Base-by-base conservation (phyloP, 179 eudicot species). In the Amaranthus tricolor region DNA sequence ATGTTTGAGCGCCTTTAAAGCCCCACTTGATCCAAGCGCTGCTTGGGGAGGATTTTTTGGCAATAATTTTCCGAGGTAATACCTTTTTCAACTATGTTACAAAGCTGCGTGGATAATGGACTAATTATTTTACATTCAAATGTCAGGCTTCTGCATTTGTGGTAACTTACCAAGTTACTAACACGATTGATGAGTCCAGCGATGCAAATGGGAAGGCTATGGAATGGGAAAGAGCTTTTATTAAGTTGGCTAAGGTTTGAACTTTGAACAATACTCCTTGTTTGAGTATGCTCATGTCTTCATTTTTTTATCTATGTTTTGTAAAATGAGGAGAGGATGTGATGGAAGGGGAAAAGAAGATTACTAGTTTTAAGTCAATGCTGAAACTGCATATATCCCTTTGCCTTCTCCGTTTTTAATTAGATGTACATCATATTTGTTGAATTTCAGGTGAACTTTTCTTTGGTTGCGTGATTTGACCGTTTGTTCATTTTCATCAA, bases 171-270 rank as follows among this genome's bases (percentile, higher is more conserved):
- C 99, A 98, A 52, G 96, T 95, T 64, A 93, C 90, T 84, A 95
- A 91, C 71, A 89, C 77, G 72, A 51, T 88, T 66, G 93, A 93
- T 62, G 86, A 80, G 70, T 85, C 91, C 79, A 82, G 88, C 76
- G 91, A 88, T 69, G 91, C 81, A 57, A 84, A 82, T 63, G 83
- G 69, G 83, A 93, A 81, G 72, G 93, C 90, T 67, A 85, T 89
- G 57, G 93, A 89, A 19, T 95, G 99, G 99, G 99, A 95, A 74
- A 86, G 86, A 82, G 94, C 99, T 76, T 95, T 95, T 84, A 87
- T 95, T 78, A 92, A 89, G 76, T 85, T 95, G 77, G 97, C 88
- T n/a, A 91, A 91, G 99, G 99, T 95, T 69, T 76, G 77, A 62
- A 66, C 55, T 48, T 74, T 69, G 24, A 24, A 24, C 24, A 24